Conservation (phyloP, 352 stramenopile genomes). For the Pythium vanterpoolii region DNA sequence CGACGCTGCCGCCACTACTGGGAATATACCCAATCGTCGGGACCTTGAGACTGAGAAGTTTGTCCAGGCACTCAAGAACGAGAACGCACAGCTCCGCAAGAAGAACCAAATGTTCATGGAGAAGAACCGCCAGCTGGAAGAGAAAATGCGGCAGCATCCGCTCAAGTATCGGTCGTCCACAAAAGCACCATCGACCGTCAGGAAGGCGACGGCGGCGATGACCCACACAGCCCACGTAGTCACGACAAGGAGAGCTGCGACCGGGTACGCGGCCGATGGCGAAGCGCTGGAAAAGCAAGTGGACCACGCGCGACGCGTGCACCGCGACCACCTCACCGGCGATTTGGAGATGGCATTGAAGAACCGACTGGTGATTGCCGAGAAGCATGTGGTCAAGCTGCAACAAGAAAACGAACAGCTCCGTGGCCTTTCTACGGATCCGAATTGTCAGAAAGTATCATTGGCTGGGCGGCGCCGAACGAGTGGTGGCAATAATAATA, state of each 20-base stretch:
- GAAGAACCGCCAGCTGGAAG: constrained; percentile 64
- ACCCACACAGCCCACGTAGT: constrained; percentile 17
- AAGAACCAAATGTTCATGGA: constrained; percentile 70
- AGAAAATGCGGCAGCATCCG: constrained; percentile 40
- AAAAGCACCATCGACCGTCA: constrained; percentile 5
- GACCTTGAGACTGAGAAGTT: constrained; percentile 83
- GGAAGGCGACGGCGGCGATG: background rate
- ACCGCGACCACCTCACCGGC: constrained; percentile 46
- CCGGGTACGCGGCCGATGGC: constrained; percentile 13
- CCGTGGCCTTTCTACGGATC: constrained; percentile 7
- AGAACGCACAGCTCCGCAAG: constrained; percentile 69
- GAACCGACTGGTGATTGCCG: constrained; percentile 55
- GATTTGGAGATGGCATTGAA: constrained; percentile 76
- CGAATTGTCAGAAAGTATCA: no score
- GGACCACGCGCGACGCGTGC: constrained; percentile 40
- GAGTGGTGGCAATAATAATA: constrained; percentile 28
- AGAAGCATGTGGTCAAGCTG: constrained; percentile 67
- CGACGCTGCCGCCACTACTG: background rate
- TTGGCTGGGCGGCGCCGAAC: background rate
- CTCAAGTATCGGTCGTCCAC: constrained; percentile 26
- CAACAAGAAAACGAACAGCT: constrained; percentile 72
- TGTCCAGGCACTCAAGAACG: constrained; percentile 68
- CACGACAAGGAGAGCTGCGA: background rate
- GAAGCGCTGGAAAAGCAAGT: constrained; percentile 40
- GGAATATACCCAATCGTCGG: constrained; percentile 29